Evolutionary conservation across 345 rosid genomes (phyloP).

Genomic region (Crucihimalaya himalaica): DNA sequence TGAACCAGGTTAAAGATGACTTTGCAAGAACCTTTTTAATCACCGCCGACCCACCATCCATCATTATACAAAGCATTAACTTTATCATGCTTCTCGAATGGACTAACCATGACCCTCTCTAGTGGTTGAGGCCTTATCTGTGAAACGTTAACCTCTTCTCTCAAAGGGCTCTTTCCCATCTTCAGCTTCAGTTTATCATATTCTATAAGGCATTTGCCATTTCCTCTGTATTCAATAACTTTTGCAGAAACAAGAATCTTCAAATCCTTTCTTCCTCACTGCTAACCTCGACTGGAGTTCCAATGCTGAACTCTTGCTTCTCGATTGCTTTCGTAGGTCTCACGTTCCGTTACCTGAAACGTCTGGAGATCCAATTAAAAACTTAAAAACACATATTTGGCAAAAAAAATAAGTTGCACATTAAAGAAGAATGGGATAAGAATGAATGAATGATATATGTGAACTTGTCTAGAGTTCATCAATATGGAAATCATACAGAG

Average conservation of each 20-base stretch:
- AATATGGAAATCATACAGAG: constrained; percentile 6
- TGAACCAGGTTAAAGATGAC: constrained; percentile 52
- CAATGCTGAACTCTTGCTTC: constrained; percentile 33
- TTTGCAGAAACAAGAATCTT: constrained; percentile 84
- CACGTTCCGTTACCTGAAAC: constrained; percentile 31
- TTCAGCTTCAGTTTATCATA: constrained; percentile 62
- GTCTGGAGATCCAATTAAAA: constrained; percentile 44
- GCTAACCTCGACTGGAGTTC: constrained; percentile 63
- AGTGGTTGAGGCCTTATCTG: constrained; percentile 81
- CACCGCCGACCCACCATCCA: constrained; percentile 89
- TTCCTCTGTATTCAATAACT: constrained; percentile 50
- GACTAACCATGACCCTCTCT: constrained; percentile 38
- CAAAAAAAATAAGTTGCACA: neutral
- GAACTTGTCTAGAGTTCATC: constrained; percentile 18
- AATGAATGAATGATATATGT: neutral
- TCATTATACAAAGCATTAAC: constrained; percentile 83
- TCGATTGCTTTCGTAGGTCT: constrained; percentile 17
- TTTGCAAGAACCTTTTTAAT: constrained; percentile 51
- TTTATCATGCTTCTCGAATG: constrained; percentile 59
- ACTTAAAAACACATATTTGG: neutral
- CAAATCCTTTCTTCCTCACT: constrained; percentile 82
- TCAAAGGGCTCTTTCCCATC: constrained; percentile 66
- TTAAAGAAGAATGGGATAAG: neutral
- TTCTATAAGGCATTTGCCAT: constrained; percentile 57
- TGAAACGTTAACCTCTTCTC: constrained; percentile 53